phyloP scores from a whole-genome alignment of 1,284 basidiomycete genomes.

The Pseudozyma hubeiensis region DNA sequence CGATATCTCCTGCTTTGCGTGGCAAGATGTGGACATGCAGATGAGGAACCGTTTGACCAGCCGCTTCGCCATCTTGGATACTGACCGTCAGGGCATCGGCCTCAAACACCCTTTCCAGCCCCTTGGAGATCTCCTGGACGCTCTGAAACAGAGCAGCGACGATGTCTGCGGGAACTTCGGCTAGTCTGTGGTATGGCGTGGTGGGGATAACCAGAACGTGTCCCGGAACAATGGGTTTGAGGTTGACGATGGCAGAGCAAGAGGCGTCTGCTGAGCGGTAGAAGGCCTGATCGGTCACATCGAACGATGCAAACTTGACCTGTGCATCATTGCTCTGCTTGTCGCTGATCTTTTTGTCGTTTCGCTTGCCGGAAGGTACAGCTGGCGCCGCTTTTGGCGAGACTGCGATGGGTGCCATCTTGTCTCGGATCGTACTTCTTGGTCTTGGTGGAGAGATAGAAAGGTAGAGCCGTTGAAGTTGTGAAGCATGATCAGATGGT shows the following conservation, averaged over 20 bases:
- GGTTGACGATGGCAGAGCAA: conserved; percentile 61
- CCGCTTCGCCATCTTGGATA: conserved; percentile 63
- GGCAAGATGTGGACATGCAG: conserved; percentile 67
- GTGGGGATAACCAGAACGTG: conserved; percentile 65
- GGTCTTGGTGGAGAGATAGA: conserved; percentile 5
- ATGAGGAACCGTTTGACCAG: conserved; percentile 63
- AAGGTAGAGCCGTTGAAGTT: conserved; percentile 28
- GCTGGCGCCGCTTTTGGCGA: conserved; percentile 37
- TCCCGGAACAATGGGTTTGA: conserved; percentile 66
- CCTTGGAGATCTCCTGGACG: conserved; percentile 55
- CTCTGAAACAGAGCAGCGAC: conserved; percentile 53
- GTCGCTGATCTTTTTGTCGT: background rate
- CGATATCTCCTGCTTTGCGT: conserved; percentile 58
- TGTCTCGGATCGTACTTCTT: background rate
- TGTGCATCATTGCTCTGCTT: background rate
- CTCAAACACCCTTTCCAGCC: conserved; percentile 54
- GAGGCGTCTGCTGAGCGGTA: conserved; percentile 32
- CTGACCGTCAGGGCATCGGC: conserved; percentile 61
- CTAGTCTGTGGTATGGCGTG: conserved; percentile 48
- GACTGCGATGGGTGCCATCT: conserved; percentile 42
- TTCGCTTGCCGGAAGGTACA: conserved; percentile 10
- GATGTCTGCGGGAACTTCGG: conserved; percentile 45
- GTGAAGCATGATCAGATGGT: conserved; percentile 23
- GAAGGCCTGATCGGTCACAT: conserved; percentile 55
- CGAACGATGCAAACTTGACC: conserved; percentile 48